phyloP scores from a whole-genome alignment of 2,329 filamentous ascomycete species.

The Pestalotiopsis sp. region DNA sequence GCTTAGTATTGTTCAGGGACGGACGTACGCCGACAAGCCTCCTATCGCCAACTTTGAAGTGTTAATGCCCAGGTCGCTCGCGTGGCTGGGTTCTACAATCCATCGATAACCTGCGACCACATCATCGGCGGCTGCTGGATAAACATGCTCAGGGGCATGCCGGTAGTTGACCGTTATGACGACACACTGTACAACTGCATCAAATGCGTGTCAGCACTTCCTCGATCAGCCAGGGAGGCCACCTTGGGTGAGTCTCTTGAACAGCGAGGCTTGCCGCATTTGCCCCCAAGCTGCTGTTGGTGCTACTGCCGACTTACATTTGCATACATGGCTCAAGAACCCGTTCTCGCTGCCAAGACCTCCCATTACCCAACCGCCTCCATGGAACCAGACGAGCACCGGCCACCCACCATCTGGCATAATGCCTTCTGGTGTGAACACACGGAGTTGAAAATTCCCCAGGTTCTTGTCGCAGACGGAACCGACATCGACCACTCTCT shows the following conservation, averaged over 20 bases:
- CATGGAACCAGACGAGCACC: slow-evolving; percentile 42
- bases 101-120: slow-evolving; percentile 12
- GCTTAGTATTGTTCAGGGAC: too few relatives aligned
- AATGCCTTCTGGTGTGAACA: slow-evolving; percentile 32
- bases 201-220: neutral
- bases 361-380: slow-evolving; percentile 43
- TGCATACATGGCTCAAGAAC: slow-evolving; percentile 35
- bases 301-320: slow-evolving; percentile 16
- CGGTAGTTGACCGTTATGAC: slow-evolving; percentile 17
- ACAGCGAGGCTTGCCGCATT: neutral
- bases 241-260: neutral
- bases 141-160: slow-evolving; percentile 17
- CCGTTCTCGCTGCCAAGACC: slow-evolving; percentile 36
- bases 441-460: slow-evolving; percentile 31
- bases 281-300: neutral
- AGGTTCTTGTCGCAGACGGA: slow-evolving; percentile 29
- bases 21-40: slow-evolving; percentile 15
- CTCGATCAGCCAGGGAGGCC: neutral
- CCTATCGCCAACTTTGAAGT: slow-evolving; percentile 13
- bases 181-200: slow-evolving; percentile 4
- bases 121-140: slow-evolving; percentile 17
- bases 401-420: slow-evolving; percentile 35
- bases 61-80: slow-evolving; percentile 3
- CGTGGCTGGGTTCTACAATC: slow-evolving; percentile 6
- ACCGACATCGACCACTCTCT: slow-evolving; percentile 21